A percentile compares a stretch with the other conserved stretches of the same genome.
Evolutionary conservation across 139 green algal genomes (phyloP).

Genomic region (Haematococcus sp.): DNA sequence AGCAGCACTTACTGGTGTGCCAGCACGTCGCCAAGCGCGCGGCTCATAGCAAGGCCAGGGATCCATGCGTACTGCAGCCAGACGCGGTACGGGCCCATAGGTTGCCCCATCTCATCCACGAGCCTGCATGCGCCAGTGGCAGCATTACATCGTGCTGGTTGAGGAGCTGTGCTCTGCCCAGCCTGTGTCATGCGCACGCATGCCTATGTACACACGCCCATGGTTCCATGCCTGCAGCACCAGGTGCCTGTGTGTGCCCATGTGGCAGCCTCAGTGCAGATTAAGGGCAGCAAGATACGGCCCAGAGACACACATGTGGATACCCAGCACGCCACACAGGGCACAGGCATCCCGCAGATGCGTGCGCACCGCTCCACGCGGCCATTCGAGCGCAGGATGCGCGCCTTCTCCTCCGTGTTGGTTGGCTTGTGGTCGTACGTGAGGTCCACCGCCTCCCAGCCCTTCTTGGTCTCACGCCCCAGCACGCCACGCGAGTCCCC

Average conservation of each 20-base stretch:
- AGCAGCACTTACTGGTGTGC: slow-evolving; percentile 71
- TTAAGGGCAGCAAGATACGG: too few species aligned
- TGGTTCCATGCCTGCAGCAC: too few species aligned
- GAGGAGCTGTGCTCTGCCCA: too few species aligned
- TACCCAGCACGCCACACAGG: too few species aligned
- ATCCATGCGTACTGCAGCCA: slow-evolving; percentile 78
- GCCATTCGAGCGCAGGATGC: slow-evolving; percentile 73
- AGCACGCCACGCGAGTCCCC: slow-evolving; percentile 78
- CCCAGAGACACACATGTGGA: too few species aligned
- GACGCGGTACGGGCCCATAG: slow-evolving; percentile 78
- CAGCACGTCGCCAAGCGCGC: slow-evolving; percentile 78
- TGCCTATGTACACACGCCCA: too few species aligned
- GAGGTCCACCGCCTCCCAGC: slow-evolving; percentile 61
- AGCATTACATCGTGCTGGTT: too few species aligned
- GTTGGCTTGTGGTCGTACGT: slow-evolving; percentile 91
- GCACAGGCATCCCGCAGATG: not conserved
- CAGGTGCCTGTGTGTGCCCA: too few species aligned
- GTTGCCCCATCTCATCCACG: slow-evolving; percentile 67
- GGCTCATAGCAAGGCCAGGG: slow-evolving; percentile 87
- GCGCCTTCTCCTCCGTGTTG: slow-evolving; percentile 59
- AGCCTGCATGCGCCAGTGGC: slow-evolving; percentile 43
- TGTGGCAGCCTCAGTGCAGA: too few species aligned
- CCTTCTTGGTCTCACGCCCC: slow-evolving; percentile 30
- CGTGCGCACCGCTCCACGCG: slow-evolving; percentile 72
- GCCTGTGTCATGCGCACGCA: too few species aligned